These are phyloP conservation scores for Daedalea quercina DNA, from an alignment of 768 basidiomycete genomes.

Conservation along the genomic window DNA sequence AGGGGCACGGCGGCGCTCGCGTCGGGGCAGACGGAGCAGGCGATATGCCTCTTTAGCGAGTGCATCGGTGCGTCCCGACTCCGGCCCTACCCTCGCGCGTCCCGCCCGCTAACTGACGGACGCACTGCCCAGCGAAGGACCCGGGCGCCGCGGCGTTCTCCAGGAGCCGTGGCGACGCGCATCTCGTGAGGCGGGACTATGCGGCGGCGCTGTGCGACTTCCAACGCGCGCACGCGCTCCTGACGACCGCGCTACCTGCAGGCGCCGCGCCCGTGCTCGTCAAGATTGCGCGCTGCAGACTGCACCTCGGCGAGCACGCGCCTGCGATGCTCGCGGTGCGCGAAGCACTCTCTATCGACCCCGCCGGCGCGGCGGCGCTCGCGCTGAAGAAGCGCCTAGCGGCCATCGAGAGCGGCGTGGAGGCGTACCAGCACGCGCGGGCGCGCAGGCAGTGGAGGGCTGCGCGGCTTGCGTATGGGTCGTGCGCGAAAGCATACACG, in stretches of 20 bases:
- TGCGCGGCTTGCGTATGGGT: conserved; percentile 2
- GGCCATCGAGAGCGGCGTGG: conserved; percentile 1
- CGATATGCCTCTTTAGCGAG: no score
- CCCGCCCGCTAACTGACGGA: no score
- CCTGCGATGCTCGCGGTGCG: conserved; percentile 3
- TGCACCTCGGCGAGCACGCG: not conserved
- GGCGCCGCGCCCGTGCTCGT: not conserved
- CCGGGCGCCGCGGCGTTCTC: not conserved
- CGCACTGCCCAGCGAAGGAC: not conserved
- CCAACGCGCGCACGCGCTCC: not conserved
- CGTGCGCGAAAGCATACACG: not conserved
- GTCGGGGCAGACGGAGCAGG: no score
- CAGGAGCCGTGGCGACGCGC: not conserved
- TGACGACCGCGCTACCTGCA: not conserved
- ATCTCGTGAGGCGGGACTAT: not conserved
- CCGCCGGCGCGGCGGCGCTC: not conserved
- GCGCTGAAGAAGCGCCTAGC: not conserved
- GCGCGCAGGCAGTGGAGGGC: conserved; percentile 5
- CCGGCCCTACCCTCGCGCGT: no score
- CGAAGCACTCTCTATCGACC: conserved; percentile 3
- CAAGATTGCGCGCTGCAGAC: conserved; percentile 1
- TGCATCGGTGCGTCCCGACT: no score
- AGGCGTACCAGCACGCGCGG: not conserved
- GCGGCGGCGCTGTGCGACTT: conserved; percentile 2
- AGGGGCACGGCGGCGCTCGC: no score